These are phyloP conservation scores for Polygonum aviculare DNA, from an alignment of 148 eudicot genomes.

Conservation along the genomic window DNA sequence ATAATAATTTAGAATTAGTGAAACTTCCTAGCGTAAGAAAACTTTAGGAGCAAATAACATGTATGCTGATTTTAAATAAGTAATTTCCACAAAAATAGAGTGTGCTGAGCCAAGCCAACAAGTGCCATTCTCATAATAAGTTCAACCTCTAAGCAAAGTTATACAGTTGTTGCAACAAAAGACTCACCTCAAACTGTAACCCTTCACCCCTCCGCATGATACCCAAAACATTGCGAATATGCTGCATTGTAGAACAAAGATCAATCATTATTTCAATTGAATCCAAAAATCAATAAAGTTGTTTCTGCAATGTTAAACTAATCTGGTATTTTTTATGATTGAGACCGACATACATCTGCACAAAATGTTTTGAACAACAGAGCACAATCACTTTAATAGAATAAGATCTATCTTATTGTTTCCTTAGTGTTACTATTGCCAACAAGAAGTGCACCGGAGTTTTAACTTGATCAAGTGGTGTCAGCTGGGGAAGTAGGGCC, in stretches of 20 bases:
- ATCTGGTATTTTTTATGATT: not conserved
- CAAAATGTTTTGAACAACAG: not conserved
- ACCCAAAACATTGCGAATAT: slow-evolving; percentile 79
- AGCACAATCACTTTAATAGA: not conserved
- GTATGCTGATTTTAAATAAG: not conserved
- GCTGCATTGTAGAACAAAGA: slow-evolving; percentile 15
- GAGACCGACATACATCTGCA: not conserved
- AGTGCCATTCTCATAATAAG: not conserved
- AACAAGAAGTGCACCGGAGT: no score
- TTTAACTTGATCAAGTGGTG: no score
- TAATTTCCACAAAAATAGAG: not conserved
- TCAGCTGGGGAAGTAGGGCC: no score
- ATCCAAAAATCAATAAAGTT: not conserved
- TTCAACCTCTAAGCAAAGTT: not conserved
- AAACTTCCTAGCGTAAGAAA: not conserved
- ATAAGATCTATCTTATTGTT: no score
- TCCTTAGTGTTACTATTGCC: no score
- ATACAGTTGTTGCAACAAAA: not conserved
- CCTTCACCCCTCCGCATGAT: slow-evolving; percentile 87
- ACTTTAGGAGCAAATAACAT: not conserved
- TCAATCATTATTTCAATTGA: not conserved
- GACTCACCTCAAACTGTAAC: slow-evolving; percentile 65
- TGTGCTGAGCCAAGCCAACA: not conserved
- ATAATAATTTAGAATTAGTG: not conserved
- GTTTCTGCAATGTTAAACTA: not conserved